Evolutionary conservation across 1,284 basidiomycete genomes (phyloP), one percentile per base, ranked within the genome.

Genomic region (Puccinia hordei): DNA sequence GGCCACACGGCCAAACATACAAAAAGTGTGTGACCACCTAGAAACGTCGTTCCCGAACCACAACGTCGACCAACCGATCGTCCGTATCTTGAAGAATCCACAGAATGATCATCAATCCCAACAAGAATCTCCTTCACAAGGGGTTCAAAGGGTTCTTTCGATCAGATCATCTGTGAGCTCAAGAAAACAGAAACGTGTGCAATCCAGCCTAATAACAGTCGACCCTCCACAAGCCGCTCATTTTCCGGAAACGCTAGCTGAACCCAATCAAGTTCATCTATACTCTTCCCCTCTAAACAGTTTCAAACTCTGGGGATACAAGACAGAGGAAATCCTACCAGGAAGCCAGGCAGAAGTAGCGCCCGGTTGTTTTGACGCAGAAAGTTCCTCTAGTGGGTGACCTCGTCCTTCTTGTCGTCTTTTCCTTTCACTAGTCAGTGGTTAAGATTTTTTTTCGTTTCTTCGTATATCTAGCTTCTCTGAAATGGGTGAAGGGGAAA

Each of bases 401-500:
- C 82, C 82, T 55, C 83, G 83, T 51, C 82, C 83, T 35, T 83
- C 84, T 33, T 83, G 83, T 83, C 41, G 66, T 83, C 82, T 5
- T 35, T 6, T 10, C 13, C 44, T 6, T 63, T 44, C 13, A 35
- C 13, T 19, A 38, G 8, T 3, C 61, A 63, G 17, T 41, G 10
- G 61, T 35, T 63, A 13, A 61, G 59, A 33, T 69, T 80, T 30
- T 61, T 9, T 59, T n/a, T 66, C 19, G 55, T 33, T 73, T 30
- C 46, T 24, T 72, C 61, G 61, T 24, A 8, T 15, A 41, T 65
- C 38, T 30, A 94, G 93, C 91, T 55, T 95, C 95, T 57, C 95
- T 98, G 88, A 95, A 95, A 85, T 99, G 97, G 96, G 93, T 98
- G 75, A 93, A 96, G 84, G 97, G 97, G 81, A 94, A 98, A 86